phyloP scores from a whole-genome alignment of 768 basidiomycete species.

The Termitomyces sp. region DNA sequence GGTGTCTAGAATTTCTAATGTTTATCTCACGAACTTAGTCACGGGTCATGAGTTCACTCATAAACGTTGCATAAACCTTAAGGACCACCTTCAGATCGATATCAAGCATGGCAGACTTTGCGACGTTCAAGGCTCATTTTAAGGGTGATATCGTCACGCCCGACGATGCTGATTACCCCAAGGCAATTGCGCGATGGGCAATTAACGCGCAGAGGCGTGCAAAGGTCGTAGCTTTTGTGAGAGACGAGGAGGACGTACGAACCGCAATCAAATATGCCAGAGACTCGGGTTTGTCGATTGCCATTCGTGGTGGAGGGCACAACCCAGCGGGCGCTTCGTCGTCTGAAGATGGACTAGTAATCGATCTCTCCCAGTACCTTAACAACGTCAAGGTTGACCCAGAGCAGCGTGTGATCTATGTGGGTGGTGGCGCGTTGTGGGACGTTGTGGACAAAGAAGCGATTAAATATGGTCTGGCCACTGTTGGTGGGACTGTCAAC shows the following conservation, averaged over 20 bases:
- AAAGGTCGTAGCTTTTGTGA: slow-evolving; percentile 14
- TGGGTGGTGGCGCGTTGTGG: slow-evolving; percentile 37
- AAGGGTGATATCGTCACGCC: slow-evolving; percentile 13
- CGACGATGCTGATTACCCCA: slow-evolving; percentile 7
- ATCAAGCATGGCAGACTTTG: neutral
- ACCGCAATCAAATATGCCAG: slow-evolving; percentile 12
- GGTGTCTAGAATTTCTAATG: neutral
- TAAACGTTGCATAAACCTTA: too few species aligned
- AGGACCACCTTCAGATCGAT: neutral
- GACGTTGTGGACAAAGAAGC: slow-evolving; percentile 29
- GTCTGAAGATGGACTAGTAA: slow-evolving; percentile 30
- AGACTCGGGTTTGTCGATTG: slow-evolving; percentile 19
- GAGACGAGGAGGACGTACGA: slow-evolving; percentile 10
- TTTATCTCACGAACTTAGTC: neutral
- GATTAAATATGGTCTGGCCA: slow-evolving; percentile 30
- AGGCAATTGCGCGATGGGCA: slow-evolving; percentile 16
- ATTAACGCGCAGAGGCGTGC: slow-evolving; percentile 14
- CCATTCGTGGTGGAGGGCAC: slow-evolving; percentile 35
- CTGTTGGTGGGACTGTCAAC: slow-evolving; percentile 35
- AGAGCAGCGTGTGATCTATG: slow-evolving; percentile 22
- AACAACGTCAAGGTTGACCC: slow-evolving; percentile 24
- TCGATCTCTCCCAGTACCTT: slow-evolving; percentile 26
- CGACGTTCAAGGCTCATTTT: slow-evolving; percentile 6
- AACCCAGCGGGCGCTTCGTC: slow-evolving; percentile 29
- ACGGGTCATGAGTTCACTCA: neutral